These are phyloP conservation scores for Gentiana dahurica DNA, from an alignment of 257 asterid species.

Conservation along the genomic window DNA sequence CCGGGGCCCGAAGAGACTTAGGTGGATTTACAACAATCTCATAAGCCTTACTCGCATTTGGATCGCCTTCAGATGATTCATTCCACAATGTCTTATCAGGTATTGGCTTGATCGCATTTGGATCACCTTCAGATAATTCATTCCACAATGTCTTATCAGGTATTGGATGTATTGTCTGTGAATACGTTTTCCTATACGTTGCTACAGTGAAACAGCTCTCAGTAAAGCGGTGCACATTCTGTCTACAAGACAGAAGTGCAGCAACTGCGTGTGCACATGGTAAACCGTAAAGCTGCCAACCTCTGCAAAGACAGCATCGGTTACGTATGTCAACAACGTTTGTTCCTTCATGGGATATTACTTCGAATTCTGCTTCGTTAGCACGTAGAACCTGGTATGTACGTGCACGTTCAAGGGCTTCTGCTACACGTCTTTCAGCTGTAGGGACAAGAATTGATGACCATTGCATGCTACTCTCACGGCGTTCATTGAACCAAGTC, in stretches of 20 bases:
- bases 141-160: slow-evolving; percentile 81
- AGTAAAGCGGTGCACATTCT: slow-evolving; percentile 76
- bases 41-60: slow-evolving; percentile 18
- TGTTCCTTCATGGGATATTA: slow-evolving; percentile 88
- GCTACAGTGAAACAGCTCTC: slow-evolving; percentile 96
- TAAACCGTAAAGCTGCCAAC: slow-evolving; percentile 90
- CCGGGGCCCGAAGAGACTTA: slow-evolving; percentile 73
- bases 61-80: slow-evolving; percentile 61
- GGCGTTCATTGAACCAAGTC: slow-evolving; percentile 94
- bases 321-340: slow-evolving; percentile 70
- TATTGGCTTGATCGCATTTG: slow-evolving; percentile 38
- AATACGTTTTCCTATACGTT: slow-evolving; percentile 68
- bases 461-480: slow-evolving; percentile 95
- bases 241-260: slow-evolving; percentile 83
- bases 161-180: slow-evolving; percentile 86
- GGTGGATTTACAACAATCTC: slow-evolving; percentile 65
- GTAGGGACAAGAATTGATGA: slow-evolving; percentile 79
- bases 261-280: slow-evolving; percentile 99
- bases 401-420: slow-evolving; percentile 82
- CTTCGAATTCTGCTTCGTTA: slow-evolving; percentile 92
- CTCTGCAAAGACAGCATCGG: slow-evolving; percentile 70
- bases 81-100: slow-evolving; percentile 81
- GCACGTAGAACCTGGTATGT: slow-evolving; percentile 93
- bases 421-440: slow-evolving; percentile 84
- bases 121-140: slow-evolving; percentile 62